Evolutionary conservation across 2,329 filamentous ascomycete species (phyloP).

Genomic region (Trichoderma sp.): DNA sequence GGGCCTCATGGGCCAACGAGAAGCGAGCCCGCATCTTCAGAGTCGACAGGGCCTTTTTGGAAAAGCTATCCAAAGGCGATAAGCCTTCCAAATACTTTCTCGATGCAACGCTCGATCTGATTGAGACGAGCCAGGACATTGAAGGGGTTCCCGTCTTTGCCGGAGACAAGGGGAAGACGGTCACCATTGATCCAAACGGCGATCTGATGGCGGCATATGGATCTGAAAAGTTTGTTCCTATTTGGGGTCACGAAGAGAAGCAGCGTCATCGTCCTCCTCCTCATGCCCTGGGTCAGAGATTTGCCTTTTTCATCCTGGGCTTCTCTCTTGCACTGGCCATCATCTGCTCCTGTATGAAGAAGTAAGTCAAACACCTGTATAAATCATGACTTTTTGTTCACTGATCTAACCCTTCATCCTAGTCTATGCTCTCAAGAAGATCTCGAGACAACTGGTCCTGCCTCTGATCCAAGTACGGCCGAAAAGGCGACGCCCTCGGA

Average conservation of each 20-base stretch:
- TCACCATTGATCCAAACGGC: constrained; percentile 32
- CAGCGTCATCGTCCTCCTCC: neutral
- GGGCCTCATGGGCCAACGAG: neutral
- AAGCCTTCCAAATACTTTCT: constrained; percentile 22
- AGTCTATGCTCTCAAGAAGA: constrained; percentile 9
- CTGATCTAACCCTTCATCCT: neutral
- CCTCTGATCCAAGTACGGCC: neutral
- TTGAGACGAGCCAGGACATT: constrained; percentile 23
- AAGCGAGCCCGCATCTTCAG: constrained; percentile 23
- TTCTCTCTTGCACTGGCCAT: constrained; percentile 30
- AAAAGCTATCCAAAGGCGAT: neutral
- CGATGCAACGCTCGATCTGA: constrained; percentile 24
- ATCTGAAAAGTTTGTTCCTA: constrained; percentile 22
- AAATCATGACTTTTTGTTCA: neutral
- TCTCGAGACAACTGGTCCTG: neutral
- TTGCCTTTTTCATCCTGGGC: constrained; percentile 31
- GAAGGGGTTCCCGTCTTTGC: constrained; percentile 30
- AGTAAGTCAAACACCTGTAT: constrained; percentile 26
- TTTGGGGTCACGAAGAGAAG: constrained; percentile 8
- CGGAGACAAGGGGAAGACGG: constrained; percentile 11
- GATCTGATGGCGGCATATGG: constrained; percentile 29
- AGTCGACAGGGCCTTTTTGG: constrained; percentile 20
- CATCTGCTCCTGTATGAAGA: constrained; percentile 30
- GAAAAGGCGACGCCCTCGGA: neutral
- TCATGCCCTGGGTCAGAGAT: constrained; percentile 28